Conservation (phyloP, 176 grass and related monocot genomes). For the Melocanna baccifera region DNA sequence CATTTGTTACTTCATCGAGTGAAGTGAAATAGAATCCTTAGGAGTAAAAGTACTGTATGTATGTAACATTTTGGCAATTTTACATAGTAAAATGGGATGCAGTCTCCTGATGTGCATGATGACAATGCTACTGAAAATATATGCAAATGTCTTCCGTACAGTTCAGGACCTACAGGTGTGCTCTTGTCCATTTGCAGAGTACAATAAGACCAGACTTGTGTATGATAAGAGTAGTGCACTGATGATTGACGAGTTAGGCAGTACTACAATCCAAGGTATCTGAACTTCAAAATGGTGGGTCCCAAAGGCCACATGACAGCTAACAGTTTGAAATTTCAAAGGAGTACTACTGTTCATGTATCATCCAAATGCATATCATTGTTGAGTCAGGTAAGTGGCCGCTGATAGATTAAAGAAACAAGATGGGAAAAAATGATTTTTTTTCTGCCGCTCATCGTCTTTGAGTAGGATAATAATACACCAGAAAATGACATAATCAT, state of each 20-base stretch:
- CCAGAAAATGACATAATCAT: background rate
- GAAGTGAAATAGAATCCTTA: background rate
- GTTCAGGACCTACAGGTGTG: background rate
- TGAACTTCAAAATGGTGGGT: constrained; percentile 20
- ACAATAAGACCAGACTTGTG: constrained; percentile 24
- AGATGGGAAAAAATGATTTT: background rate
- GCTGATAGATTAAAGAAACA: constrained; percentile 19
- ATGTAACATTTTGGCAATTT: background rate
- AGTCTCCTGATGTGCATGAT: background rate
- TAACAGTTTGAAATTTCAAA: constrained; percentile 30
- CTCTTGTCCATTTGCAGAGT: constrained; percentile 32
- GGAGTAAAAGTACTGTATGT: background rate
- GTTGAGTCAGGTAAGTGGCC: constrained; percentile 26
- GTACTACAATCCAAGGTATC: constrained; percentile 22
- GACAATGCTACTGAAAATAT: background rate
- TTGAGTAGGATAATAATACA: background rate
- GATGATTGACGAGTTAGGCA: constrained; percentile 26
- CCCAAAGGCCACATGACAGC: constrained; percentile 20
- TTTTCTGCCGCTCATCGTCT: background rate
- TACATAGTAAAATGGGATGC: background rate
- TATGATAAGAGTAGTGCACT: constrained; percentile 2
- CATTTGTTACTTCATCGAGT: constrained; percentile 8
- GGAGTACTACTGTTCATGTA: background rate
- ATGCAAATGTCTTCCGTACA: background rate
- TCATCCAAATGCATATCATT: constrained; percentile 6